phyloP scores from a whole-genome alignment of 108 stramenopile genomes.

The Nitzschia palea region DNA sequence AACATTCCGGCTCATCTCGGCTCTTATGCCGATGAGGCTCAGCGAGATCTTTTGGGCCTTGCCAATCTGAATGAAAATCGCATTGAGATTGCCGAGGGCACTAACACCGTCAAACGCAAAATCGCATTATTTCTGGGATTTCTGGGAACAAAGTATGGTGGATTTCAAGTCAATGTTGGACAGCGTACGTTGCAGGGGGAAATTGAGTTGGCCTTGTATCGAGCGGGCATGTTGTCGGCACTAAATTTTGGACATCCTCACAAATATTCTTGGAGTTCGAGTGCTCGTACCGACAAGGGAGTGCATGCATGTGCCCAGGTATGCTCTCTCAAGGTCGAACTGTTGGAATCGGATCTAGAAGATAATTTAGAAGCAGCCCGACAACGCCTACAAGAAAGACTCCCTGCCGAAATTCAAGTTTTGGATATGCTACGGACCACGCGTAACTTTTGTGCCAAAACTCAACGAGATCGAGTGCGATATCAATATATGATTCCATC shows the following conservation, averaged over 20 bases:
- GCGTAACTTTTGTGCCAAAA: slow-evolving; percentile 90
- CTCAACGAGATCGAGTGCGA: slow-evolving; percentile 82
- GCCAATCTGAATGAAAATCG: slow-evolving; percentile 9
- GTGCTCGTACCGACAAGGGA: slow-evolving; percentile 97
- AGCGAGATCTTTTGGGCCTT: slow-evolving; percentile 53
- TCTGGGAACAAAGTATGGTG: slow-evolving; percentile 74
- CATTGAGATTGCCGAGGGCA: not conserved
- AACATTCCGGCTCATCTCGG: slow-evolving; percentile 51
- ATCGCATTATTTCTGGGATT: slow-evolving; percentile 75
- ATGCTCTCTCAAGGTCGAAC: slow-evolving; percentile 75
- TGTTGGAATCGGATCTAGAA: slow-evolving; percentile 24
- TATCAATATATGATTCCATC: slow-evolving; percentile 99
- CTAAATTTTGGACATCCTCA: slow-evolving; percentile 87
- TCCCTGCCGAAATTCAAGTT: slow-evolving; percentile 89
- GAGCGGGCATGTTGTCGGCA: slow-evolving; percentile 60
- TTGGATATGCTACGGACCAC: slow-evolving; percentile 81
- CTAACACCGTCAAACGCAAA: slow-evolving; percentile 41
- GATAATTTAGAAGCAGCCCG: slow-evolving; percentile 54
- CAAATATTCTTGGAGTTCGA: slow-evolving; percentile 93
- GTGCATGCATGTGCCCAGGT: slow-evolving; percentile 94
- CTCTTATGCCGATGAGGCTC: slow-evolving; percentile 63
- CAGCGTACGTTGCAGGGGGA: slow-evolving; percentile 89
- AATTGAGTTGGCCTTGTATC: slow-evolving; percentile 85
- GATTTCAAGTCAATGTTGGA: slow-evolving; percentile 89
- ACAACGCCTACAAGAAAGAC: slow-evolving; percentile 62